Percentiles rank a stretch among this genome's conserved stretches.
These are phyloP conservation scores for Graphiopsis chlorocephala DNA, from an alignment of 2,329 filamentous ascomycete genomes.

Conservation along the genomic window DNA sequence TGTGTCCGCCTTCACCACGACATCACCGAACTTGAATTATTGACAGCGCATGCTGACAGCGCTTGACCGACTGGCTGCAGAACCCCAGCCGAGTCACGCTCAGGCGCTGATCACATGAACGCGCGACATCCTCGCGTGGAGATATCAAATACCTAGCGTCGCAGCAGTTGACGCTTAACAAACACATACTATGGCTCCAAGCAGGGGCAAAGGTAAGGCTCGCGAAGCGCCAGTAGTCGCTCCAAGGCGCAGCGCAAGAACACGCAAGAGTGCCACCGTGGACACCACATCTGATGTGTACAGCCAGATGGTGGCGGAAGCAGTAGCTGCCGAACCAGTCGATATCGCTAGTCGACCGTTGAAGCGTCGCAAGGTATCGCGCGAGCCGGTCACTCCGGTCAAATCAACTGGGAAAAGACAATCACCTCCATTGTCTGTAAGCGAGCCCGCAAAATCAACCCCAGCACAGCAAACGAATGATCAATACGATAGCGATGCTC, in stretches of 20 bases:
- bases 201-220: constrained; percentile 28
- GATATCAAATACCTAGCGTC: background rate
- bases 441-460: background rate
- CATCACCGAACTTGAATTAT: background rate
- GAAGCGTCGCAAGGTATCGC: constrained; percentile 27
- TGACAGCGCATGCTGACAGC: background rate
- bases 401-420: background rate
- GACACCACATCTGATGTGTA: constrained; percentile 25
- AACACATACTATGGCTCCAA: constrained; percentile 28
- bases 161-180: background rate
- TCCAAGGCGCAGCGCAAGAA: constrained; percentile 18
- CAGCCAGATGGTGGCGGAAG: constrained; percentile 31
- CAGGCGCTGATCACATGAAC: constrained; percentile 22
- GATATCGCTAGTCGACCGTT: constrained; percentile 24
- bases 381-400: background rate
- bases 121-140: constrained; percentile 22
- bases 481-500: background rate
- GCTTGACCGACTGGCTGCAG: background rate
- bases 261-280: constrained; percentile 6
- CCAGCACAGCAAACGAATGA: background rate
- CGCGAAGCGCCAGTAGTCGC: constrained; percentile 9
- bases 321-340: constrained; percentile 18
- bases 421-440: background rate
- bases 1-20: background rate
- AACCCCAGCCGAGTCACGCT: background rate